Evolutionary conservation across 306 rosid genomes (phyloP), one percentile per base, ranked within the genome.

Genomic region (Mimosa pudica): DNA sequence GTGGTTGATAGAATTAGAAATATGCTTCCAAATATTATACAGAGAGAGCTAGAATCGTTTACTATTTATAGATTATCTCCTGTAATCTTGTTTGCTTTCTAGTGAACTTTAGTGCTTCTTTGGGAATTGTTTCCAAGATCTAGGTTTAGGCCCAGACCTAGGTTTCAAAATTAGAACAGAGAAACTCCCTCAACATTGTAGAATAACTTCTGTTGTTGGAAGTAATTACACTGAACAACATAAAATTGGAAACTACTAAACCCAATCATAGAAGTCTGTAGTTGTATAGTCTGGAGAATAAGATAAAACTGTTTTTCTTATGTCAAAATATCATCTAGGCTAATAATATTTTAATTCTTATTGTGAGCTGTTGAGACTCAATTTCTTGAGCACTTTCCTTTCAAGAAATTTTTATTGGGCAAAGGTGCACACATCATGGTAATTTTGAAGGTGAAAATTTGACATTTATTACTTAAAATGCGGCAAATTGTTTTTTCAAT

Each of bases 21-120:
- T 55, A 24, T 63, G n/a, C n/a, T 20, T 14, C 46, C 33, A 61
- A 30, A 49, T 17, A 49, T 71, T 16, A 30, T 32, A 13, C 10
- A 17, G 62, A 47, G 58, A 46, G 32, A 66, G 36, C 51, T 48
- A 63, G 33, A 64, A 64, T 63, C 49, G 20, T 66, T 77, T 45
- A 72, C 64, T 3, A 16, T 33, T 67, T 18, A n/a, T 51, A n/a
- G 73, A 38, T n/a, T n/a, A 42, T 44, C 42, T 66, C 8, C 35
- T 4, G 7, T 55, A 55, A 55, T 55, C 61, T 1, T 55, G 1
- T 77, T 77, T 20, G 36, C 67, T 67, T 68, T 36, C 12, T 38
- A 65, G 32, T 66, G 71, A 24, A 63, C 47, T 36, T 47, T 76
- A 10, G 60, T n/a, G 6, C 42, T 38, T 38, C 4, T 38, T 38